Evolutionary conservation across 2,329 filamentous ascomycete genomes (phyloP), one percentile per base, ranked within the genome.

Genomic region (Cercospora zeae-maydis): DNA sequence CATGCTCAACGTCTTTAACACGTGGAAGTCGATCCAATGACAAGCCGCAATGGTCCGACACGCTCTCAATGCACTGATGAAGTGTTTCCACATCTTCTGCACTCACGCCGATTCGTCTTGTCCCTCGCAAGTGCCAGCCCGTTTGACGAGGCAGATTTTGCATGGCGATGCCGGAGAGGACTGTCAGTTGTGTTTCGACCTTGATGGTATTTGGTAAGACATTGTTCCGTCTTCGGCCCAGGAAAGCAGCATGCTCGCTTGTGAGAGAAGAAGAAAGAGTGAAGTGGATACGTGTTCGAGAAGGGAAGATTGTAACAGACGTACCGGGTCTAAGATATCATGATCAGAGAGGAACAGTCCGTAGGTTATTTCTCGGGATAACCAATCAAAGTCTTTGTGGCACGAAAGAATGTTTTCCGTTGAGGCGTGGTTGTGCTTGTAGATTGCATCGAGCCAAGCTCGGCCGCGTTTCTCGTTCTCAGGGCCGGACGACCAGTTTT

Each of bases 341-440:
- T 84, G 80, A 70, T 86, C 83, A 9, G 80, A 82, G 0, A 87
- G 78, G 66, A 82, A 86, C 10, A 86, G 74, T 0, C 84, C 84
- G 63, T 86, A 86, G 0, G 82, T 85, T 62, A 87, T 85, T 58
- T 85, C 75, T 16, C 78, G 75, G 16, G 78, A 81, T 6, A 85
- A 73, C 81, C 82, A 86, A 2, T 78, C 74, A 53, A 82, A 81
- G 65, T 82, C 80, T 62, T 76, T 78, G 58, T 82, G 80, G 1
- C 78, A 78, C 8, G 73, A 72, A 13, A 83, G 74, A 2, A 72
- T 74, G 19, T 77, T 74, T 47, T 77, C 74, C 1, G 78, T 76
- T 8, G 70, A 71, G 1, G 71, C 70, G 34, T 75, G 76, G 66
- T 87, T 83, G 42, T 80, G 78, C 56, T 80, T 75, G 71, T 87